phyloP scores from a whole-genome alignment of 352 stramenopile genomes.

The Lagenidium giganteum region DNA sequence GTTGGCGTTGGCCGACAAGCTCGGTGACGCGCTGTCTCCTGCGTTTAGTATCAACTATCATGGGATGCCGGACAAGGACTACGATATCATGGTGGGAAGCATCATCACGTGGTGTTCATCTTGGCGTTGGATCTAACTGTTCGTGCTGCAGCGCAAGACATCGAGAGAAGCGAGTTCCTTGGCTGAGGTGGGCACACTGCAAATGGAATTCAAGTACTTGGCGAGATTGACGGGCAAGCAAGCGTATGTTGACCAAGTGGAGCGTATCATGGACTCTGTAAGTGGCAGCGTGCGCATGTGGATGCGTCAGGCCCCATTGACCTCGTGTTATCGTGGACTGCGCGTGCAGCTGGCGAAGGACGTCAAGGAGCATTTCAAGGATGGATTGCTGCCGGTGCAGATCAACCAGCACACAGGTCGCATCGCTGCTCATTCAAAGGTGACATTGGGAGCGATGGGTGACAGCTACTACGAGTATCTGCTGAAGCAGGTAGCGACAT shows the following conservation, averaged over 20 bases:
- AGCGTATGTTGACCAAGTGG: constrained; percentile 63
- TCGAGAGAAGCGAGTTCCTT: constrained; percentile 37
- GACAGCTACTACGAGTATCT: constrained; percentile 87
- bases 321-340: no score
- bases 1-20: constrained; percentile 49
- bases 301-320: neutral
- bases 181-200: constrained; percentile 62
- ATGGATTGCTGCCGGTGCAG: constrained; percentile 48
- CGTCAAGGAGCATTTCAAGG: constrained; percentile 45
- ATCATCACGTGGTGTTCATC: neutral
- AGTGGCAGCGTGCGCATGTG: neutral
- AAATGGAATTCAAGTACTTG: constrained; percentile 84
- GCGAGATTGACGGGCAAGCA: constrained; percentile 45
- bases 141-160: constrained; percentile 22
- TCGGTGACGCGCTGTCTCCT: constrained; percentile 55
- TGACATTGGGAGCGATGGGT: constrained; percentile 68
- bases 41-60: constrained; percentile 46
- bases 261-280: constrained; percentile 65
- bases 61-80: constrained; percentile 62
- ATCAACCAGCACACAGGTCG: constrained; percentile 36
- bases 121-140: neutral
- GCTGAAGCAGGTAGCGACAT: constrained; percentile 66
- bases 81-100: constrained; percentile 43
- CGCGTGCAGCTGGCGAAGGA: constrained; percentile 40
- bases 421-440: constrained; percentile 36